Evolutionary conservation across 305 asterid genomes (phyloP).

Genomic region (Rubia balearica): DNA sequence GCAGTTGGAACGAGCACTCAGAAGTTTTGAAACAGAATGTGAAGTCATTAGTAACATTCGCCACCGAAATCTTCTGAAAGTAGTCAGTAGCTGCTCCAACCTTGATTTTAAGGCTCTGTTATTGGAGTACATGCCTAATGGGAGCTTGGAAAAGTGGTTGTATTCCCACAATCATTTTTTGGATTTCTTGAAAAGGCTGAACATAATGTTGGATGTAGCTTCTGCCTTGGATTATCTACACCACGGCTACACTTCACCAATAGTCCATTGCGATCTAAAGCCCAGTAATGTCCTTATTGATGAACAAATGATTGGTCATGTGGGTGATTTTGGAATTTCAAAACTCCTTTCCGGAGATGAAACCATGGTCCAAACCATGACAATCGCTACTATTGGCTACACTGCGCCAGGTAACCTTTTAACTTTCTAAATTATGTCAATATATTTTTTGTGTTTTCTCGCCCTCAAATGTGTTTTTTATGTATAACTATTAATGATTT

Average conservation of each 20-base stretch:
- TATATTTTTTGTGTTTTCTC: no score
- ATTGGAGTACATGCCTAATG: constrained; percentile 2
- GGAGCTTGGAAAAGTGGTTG: constrained; percentile 5
- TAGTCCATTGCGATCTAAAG: neutral
- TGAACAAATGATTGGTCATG: neutral
- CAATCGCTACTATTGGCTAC: neutral
- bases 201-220: constrained; percentile 2
- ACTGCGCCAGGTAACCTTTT: constrained; percentile 1
- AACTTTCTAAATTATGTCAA: no score
- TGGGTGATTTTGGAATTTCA: neutral
- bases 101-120: no score
- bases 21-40: constrained; percentile 1
- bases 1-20: neutral
- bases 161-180: constrained; percentile 1
- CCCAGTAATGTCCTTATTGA: neutral
- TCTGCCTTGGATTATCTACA: neutral
- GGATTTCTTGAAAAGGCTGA: neutral
- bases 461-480: no score
- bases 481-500: no score
- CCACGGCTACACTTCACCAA: neutral
- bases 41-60: neutral
- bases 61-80: neutral
- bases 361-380: neutral
- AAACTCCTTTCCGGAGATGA: neutral
- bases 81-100: constrained; percentile 1